Conservation (phyloP, 116 monocot genomes). For the Trichopus zeylanicus region DNA sequence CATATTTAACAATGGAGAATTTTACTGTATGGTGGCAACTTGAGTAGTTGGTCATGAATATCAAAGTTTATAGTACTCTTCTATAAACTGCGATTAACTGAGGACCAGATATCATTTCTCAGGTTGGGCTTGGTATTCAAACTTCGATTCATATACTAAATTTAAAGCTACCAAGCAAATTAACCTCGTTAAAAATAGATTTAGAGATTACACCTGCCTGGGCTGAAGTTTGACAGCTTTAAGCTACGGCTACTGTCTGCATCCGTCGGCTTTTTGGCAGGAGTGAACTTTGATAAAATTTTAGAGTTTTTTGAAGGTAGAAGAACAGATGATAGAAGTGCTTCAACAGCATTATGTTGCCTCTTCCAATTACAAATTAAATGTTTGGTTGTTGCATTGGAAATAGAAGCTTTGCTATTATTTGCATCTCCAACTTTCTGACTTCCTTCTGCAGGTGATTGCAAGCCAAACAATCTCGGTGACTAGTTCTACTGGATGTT, state of each 20-base stretch:
- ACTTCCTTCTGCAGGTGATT: constrained; percentile 14
- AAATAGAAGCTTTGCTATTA: background rate
- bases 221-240: constrained; percentile 5
- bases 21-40: no score
- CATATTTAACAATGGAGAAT: no score
- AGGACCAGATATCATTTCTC: background rate
- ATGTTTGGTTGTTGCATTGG: constrained; percentile 14
- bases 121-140: background rate
- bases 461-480: background rate
- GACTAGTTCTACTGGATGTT: constrained; percentile 13
- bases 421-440: constrained; percentile 1
- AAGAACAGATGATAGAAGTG: constrained; percentile 74
- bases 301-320: constrained; percentile 72
- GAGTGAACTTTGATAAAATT: constrained; percentile 17
- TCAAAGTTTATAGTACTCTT: no score
- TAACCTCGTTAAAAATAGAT: background rate
- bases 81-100: no score
- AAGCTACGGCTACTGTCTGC: background rate
- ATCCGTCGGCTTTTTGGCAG: constrained; percentile 17
- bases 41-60: no score
- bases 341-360: constrained; percentile 76
- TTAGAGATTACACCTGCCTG: background rate
- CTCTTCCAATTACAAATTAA: constrained; percentile 58
- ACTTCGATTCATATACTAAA: background rate
- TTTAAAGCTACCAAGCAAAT: background rate